Conservation (phyloP, 257 asterid species). For the Fraxinus americana region DNA sequence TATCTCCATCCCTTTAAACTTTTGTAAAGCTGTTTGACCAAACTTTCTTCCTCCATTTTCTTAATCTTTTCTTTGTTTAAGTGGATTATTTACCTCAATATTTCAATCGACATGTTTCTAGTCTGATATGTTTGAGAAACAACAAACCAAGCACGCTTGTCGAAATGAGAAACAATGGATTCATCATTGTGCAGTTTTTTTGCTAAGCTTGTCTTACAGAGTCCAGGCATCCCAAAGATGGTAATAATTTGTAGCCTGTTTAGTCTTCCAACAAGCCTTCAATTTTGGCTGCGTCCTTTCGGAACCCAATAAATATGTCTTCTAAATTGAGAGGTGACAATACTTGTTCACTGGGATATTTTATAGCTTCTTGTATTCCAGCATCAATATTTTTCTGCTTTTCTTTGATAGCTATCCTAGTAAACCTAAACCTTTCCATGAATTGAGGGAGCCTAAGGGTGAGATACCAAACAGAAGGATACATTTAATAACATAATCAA, state of each 20-base stretch:
- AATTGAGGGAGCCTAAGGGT: too few relatives aligned
- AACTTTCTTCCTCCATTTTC: slow-evolving; percentile 9
- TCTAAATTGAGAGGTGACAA: background rate
- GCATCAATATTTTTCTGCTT: too few relatives aligned
- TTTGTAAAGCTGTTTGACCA: slow-evolving; percentile 24
- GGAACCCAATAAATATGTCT: slow-evolving; percentile 27
- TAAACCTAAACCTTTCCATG: too few relatives aligned
- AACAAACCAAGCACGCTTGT: slow-evolving; percentile 11
- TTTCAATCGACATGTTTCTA: slow-evolving; percentile 19
- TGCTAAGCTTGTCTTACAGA: slow-evolving; percentile 44
- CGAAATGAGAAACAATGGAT: slow-evolving; percentile 12
- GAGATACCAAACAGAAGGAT: too few relatives aligned
- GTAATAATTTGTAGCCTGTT: background rate
- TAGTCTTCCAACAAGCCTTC: background rate
- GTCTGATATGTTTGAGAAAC: slow-evolving; percentile 16
- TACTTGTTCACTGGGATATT: background rate
- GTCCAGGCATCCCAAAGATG: slow-evolving; percentile 29
- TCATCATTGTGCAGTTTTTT: slow-evolving; percentile 24
- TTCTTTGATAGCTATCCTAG: too few relatives aligned
- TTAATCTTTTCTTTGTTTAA: slow-evolving; percentile 7
- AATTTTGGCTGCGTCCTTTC: background rate
- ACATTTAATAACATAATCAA: too few relatives aligned
- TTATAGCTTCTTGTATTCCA: background rate
- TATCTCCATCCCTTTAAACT: slow-evolving; percentile 25
- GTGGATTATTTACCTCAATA: slow-evolving; percentile 18